phyloP scores from a whole-genome alignment of 73 alveolate genomes.

The Paramecium caudatum region DNA sequence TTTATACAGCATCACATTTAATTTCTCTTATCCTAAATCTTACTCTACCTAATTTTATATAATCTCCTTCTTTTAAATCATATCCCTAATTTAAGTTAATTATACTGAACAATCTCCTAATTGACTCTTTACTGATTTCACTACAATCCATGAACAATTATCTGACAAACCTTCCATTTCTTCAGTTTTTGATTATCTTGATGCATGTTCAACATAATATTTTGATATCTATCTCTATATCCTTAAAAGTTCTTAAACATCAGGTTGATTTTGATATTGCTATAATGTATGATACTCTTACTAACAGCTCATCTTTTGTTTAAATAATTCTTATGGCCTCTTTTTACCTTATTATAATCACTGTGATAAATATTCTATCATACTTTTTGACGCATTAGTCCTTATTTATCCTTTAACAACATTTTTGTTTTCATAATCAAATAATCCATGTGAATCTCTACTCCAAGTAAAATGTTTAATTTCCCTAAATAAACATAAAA shows the following conservation, averaged over 20 bases:
- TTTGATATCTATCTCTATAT: constrained; percentile 8
- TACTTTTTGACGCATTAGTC: constrained; percentile 66
- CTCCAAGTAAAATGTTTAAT: constrained; percentile 82
- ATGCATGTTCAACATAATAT: constrained; percentile 11
- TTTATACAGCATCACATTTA: neutral
- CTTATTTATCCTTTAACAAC: constrained; percentile 76
- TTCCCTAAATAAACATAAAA: constrained; percentile 32
- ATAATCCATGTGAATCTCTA: constrained; percentile 88
- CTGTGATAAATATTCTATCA: neutral
- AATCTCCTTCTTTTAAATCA: constrained; percentile 82
- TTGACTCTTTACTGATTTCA: constrained; percentile 63
- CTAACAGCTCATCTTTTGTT: constrained; percentile 49
- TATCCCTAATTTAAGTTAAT: constrained; percentile 75
- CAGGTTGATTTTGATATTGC: constrained; percentile 1
- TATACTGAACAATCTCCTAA: constrained; percentile 1
- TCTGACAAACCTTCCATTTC: constrained; percentile 73
- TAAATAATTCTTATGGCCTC: constrained; percentile 43
- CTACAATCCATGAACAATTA: constrained; percentile 74
- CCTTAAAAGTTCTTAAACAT: constrained; percentile 4
- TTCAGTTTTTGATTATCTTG: neutral
- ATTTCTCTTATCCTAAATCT: constrained; percentile 82
- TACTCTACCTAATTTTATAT: constrained; percentile 84
- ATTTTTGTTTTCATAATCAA: constrained; percentile 86
- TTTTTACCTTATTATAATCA: constrained; percentile 1
- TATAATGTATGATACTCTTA: neutral